These are phyloP conservation scores for Solanum corneliomulleri DNA, from an alignment of 257 asterid species.

Conservation along the genomic window DNA sequence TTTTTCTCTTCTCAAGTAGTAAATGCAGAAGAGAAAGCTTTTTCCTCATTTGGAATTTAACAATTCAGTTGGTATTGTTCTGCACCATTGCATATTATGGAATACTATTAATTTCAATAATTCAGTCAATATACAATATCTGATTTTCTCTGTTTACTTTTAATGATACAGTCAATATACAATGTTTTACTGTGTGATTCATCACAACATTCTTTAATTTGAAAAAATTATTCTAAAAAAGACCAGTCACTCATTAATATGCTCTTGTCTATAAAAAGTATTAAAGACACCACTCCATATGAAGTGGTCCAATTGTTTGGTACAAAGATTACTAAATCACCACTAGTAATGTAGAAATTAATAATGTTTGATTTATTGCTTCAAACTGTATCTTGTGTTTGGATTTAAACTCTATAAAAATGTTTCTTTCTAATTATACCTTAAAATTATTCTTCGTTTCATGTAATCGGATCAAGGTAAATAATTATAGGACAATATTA, in stretches of 20 bases:
- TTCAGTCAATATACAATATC: not conserved
- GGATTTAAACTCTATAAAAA: not conserved
- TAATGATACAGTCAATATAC: not conserved
- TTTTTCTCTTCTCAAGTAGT: not conserved
- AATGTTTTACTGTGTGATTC: not conserved
- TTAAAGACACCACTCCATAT: not conserved
- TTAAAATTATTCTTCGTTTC: not conserved
- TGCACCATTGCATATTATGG: not conserved
- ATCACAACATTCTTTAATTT: not conserved
- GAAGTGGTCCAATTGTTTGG: not conserved
- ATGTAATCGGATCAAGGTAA: too few relatives aligned
- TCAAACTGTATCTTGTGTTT: not conserved
- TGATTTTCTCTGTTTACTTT: not conserved
- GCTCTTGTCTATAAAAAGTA: not conserved
- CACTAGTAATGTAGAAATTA: too few relatives aligned
- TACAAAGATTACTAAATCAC: not conserved
- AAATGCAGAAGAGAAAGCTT: not conserved
- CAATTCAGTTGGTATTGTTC: not conserved
- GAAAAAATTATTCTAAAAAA: not conserved
- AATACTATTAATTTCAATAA: not conserved
- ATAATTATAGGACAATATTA: not conserved
- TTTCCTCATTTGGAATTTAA: not conserved
- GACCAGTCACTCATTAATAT: not conserved
- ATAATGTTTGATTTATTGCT: not conserved
- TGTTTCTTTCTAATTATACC: too few relatives aligned